Evolutionary conservation across 2,329 filamentous ascomycete species (phyloP), one percentile per base, ranked within the genome.

Genomic region (Fusarium abutilonis): DNA sequence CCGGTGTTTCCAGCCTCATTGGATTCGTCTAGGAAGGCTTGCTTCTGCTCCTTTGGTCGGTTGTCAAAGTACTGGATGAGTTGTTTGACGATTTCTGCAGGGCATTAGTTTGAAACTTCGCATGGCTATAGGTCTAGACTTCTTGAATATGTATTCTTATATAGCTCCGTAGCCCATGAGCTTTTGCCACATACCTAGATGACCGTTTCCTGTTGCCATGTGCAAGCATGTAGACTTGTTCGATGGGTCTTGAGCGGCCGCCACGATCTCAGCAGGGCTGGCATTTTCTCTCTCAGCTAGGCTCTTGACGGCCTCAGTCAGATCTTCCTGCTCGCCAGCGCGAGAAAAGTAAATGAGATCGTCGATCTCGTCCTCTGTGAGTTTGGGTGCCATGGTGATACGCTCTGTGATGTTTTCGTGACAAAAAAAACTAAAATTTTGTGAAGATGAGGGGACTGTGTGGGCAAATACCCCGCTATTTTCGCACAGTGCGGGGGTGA

Each of bases 201-300:
- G 89, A 2, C 94, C 94, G 74, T 99, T 99, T 23, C 92, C 95
- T 21, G 92, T 88, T 8, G 93, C 92, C 86, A 96, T 97, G 78
- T 99, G 95, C 72, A 98, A 77, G 42, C 89, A 90, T 63, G 93
- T 96, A 53, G 91, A 90, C 64, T 89, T 91, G 66, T 60, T 60
- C 88, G 85, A 38, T 86, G 49, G 82, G 73, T 97, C 93, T 64
- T 87, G 86, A 21, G 90, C 90, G 13, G 86, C 85, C 45, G 83
- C 76, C 42, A 97, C 76, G 56, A 97, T 83, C 53, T 88, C 84
- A n/a, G 85, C 82, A 2, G 83, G 74, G 0, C 85, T 76, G 45
- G 81, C 82, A 55, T 79, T 82, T 73, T 92, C 86, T 54, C 88
- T 83, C 64, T 83, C 77, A 28, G 86, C 82, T 17, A 96, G 77